Base-by-base conservation (phyloP, 768 basidiomycete species). In the Leccinum broughii region DNA sequence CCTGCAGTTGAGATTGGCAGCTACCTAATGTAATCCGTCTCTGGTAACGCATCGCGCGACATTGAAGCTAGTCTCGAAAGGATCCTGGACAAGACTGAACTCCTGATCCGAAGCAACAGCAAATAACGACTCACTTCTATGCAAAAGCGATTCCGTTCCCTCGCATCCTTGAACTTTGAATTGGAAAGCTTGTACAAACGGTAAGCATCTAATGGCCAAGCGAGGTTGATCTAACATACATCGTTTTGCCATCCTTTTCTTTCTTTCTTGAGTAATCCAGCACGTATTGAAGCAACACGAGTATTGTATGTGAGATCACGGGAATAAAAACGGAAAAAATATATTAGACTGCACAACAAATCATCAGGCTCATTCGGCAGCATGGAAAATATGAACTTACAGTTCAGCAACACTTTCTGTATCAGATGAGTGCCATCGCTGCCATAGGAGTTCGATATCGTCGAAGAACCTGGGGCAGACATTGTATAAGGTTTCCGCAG, bases 21-120 rank as follows among this genome's bases (percentile, higher is more conserved):
- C 67, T 69, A 95, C 95, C 46, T 92, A 93, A 69, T 97, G 98
- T 57, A 99, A 80, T 3, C 96, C 96, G 72, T 99, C 96, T 68
- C 89, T 90, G n/a, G 96, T 98, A 20, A 98, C 96, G 65, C 95
- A 98, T 65, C 96, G 84, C 9, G 94, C 91, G 51, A 99, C 96
- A 66, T 99, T 99, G 77, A 90, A 99, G 68, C 93, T 88, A 17
- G 82, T 83, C 72, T 98, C 96, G 70, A 99, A 99, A 3, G 96
- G 96, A 77, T 99, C 96, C 93, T 96, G 56, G 46, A 51, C 17
- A 41, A 4, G 46, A 11, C 26, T 66, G 24, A 50, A 62, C 54
- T 51, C 13, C 51, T 32, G n/a, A 7, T 14, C 46, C 22, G 48
- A 20, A 54, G 20, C 6, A n/a, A 48, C 24, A 13, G 49, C 32